Evolutionary conservation across 768 basidiomycete genomes (phyloP).

Genomic region (Suillus americanus): DNA sequence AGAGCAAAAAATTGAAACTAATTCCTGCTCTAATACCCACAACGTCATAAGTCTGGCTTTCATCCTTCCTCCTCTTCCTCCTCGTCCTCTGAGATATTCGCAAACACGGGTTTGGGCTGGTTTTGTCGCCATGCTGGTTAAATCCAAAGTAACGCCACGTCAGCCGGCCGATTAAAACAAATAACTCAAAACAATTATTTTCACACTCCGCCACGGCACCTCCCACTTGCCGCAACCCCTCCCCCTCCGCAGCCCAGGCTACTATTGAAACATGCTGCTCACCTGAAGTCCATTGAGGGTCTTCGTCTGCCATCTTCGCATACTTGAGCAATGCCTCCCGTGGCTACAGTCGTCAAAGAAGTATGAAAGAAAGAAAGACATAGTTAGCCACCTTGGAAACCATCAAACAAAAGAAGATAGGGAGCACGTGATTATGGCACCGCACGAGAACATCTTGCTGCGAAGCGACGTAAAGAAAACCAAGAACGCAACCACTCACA

Average conservation of each 20-base stretch:
- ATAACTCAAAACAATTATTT: constrained; percentile 29
- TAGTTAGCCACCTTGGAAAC: constrained; percentile 30
- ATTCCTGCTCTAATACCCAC: background rate
- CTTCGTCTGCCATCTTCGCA: constrained; percentile 70
- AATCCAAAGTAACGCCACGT: constrained; percentile 56
- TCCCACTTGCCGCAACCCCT: constrained; percentile 15
- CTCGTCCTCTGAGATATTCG: constrained; percentile 53
- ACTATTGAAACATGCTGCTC: constrained; percentile 32
- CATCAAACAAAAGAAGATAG: constrained; percentile 19
- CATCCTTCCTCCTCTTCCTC: constrained; percentile 54
- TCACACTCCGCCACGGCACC: constrained; percentile 30
- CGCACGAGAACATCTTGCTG: background rate
- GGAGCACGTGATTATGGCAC: constrained; percentile 15
- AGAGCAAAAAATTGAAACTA: constrained; percentile 9
- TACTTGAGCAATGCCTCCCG: constrained; percentile 96
- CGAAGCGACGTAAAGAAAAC: constrained; percentile 11
- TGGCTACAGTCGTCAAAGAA: constrained; percentile 57
- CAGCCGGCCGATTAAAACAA: constrained; percentile 41
- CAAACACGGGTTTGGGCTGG: constrained; percentile 87
- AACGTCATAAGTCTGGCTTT: constrained; percentile 20
- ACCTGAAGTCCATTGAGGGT: constrained; percentile 88
- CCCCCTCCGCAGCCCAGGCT: constrained; percentile 26
- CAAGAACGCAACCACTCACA: constrained; percentile 57
- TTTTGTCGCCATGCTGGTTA: constrained; percentile 81
- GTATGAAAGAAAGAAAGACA: constrained; percentile 18